phyloP scores from a whole-genome alignment of 331 rosid genomes.

The Prunus yedoensis region DNA sequence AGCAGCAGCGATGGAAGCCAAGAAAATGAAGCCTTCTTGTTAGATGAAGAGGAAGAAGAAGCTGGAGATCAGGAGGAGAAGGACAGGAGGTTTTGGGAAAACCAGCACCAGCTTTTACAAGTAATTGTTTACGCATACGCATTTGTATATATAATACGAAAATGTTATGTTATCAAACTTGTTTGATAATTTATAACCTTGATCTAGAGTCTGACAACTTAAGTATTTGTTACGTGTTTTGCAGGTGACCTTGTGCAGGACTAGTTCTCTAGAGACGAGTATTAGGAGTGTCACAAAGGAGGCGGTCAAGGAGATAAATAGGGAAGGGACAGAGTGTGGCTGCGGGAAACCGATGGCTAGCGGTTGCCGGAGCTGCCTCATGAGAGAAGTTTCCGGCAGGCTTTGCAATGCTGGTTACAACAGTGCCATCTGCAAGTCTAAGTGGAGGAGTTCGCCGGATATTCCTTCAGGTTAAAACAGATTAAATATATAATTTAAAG shows the following conservation, averaged over 20 bases:
- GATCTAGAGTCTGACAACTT: not conserved
- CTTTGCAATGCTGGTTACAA: constrained; percentile 57
- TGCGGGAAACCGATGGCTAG: constrained; percentile 38
- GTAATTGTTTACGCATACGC: constrained; percentile 22
- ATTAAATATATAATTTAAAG: too few relatives aligned
- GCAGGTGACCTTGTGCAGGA: constrained; percentile 56
- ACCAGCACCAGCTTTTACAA: constrained; percentile 62
- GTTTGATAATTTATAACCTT: not conserved
- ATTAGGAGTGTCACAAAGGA: constrained; percentile 60
- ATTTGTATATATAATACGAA: too few relatives aligned
- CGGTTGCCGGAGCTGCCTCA: constrained; percentile 57
- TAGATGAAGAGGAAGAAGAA: constrained; percentile 29
- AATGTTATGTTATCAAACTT: not conserved
- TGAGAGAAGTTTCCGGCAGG: constrained; percentile 59
- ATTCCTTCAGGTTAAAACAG: constrained; percentile 61
- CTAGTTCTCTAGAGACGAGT: constrained; percentile 48
- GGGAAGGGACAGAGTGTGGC: constrained; percentile 35
- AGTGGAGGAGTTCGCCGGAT: constrained; percentile 67
- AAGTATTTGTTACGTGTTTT: not conserved
- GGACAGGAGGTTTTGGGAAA: constrained; percentile 62
- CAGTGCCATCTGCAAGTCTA: constrained; percentile 76
- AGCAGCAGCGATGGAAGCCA: constrained; percentile 28
- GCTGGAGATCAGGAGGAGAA: constrained; percentile 18
- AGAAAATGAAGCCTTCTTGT: constrained; percentile 19
- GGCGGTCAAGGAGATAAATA: constrained; percentile 44